Base-by-base conservation (phyloP, 2,329 filamentous ascomycete genomes). In the Pseudogymnoascus sp. region DNA sequence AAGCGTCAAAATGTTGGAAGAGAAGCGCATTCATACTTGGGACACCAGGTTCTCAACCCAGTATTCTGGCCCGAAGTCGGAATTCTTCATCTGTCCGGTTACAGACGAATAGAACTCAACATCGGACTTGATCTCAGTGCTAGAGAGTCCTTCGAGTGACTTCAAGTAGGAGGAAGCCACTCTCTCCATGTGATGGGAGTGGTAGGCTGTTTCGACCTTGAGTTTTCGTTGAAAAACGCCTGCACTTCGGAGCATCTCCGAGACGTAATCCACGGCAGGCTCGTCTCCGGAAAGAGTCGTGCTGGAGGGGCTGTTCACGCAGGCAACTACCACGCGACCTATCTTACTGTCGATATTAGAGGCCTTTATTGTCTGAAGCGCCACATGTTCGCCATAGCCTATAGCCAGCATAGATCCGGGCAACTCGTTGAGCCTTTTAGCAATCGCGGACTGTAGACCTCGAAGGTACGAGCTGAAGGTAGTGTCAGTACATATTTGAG, bases 21-120 rank as follows among this genome's bases (percentile, higher is more conserved):
- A 64, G 63, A 78, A 81, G 3, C 73, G 69, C 13, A 39, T 39
- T 39, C 36, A 39, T 39, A 81, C 79, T 2, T 72, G 73, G 0
- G 74, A 75, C 1, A 75, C 70, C 65, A 81, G 66, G 60, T 81
- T 81, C 3, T 69, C 64, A 2, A 70, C 69, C 79, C 79, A 82
- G 65, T 82, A 82, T 10, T 29, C n/a, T 13, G 61, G 31, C 15
- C 60, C 60, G 1, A 67, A 40, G 7, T 61, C 59, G 10, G 45
- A 52, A 27, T 27, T 52, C 12, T 27, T 52, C 45, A 4, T 27
- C 10, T 27, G 21, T n/a, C 45, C 45, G 9, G 21, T 52, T 13
- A 52, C 45, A 31, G 21, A 27, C 21, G 45, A 52, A 15, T 27
- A 27, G 21, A 52, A 27, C 45, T 31, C 21, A 27, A 52, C 45